Percentiles rank a stretch among this genome's conserved stretches.
phyloP scores from a whole-genome alignment of 495 filamentous ascomycete genomes.

The Penicillium bovifimosum region DNA sequence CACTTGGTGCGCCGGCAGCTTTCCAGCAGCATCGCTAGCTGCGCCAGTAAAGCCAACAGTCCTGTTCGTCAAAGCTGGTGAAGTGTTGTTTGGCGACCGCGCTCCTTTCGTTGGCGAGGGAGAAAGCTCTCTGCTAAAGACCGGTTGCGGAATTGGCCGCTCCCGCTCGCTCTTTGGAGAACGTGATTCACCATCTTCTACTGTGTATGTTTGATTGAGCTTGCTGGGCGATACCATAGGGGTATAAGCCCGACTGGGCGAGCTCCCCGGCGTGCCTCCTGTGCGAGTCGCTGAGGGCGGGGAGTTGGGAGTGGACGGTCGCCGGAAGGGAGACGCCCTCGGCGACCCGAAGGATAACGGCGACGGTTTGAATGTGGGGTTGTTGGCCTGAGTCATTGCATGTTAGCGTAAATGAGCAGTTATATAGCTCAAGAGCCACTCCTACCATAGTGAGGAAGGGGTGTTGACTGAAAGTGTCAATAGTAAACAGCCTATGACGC shows the following conservation, averaged over 20 bases:
- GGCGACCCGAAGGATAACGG: constrained; percentile 63
- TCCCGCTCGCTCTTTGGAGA: constrained; percentile 23
- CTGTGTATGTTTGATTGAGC: constrained; percentile 44
- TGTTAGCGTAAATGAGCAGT: neutral
- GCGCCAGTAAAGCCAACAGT: constrained; percentile 15
- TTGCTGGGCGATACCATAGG: constrained; percentile 45
- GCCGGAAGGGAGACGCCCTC: constrained; percentile 69
- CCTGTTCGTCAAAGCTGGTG: constrained; percentile 27
- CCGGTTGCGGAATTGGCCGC: constrained; percentile 35
- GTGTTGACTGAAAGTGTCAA: neutral
- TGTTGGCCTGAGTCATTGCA: constrained; percentile 29
- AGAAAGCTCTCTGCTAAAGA: constrained; percentile 37
- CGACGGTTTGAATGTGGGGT: constrained; percentile 62
- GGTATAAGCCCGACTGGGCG: constrained; percentile 39
- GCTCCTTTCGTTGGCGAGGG: constrained; percentile 42
- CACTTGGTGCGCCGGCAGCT: constrained; percentile 61
- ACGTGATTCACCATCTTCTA: constrained; percentile 32
- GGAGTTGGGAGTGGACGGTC: constrained; percentile 49
- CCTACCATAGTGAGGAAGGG: constrained; percentile 22
- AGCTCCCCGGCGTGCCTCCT: constrained; percentile 37
- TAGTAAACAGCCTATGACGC: constrained; percentile 9
- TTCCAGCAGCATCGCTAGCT: constrained; percentile 51
- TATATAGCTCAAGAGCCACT: neutral
- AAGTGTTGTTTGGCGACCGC: constrained; percentile 20
- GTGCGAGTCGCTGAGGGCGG: constrained; percentile 34